phyloP scores from a whole-genome alignment of 2,329 filamentous ascomycete species.

The Chaetomium sp. region DNA sequence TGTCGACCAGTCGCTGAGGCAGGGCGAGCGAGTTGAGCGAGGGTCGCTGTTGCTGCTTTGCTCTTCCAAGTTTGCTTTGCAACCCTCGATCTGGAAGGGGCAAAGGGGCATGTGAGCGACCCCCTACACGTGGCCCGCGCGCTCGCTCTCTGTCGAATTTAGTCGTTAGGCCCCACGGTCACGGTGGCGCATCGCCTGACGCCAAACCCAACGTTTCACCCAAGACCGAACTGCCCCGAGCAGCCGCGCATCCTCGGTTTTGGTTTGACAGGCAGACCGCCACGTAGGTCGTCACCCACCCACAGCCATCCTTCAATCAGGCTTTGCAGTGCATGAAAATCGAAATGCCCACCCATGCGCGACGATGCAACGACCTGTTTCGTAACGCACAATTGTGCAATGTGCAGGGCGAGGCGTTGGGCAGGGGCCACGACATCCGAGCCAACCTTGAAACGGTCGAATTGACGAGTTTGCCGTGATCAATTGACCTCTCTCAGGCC shows the following conservation, averaged over 20 bases:
- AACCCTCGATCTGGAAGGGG: conserved; percentile 13
- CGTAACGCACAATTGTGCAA: conserved; percentile 14
- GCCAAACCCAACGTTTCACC: conserved; percentile 27
- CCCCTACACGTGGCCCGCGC: conserved; percentile 26
- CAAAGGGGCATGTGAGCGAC: conserved; percentile 24
- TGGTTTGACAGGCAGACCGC: conserved; percentile 18
- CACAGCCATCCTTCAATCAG: conserved; percentile 17
- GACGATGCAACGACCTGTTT: not conserved
- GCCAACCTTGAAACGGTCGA: not conserved
- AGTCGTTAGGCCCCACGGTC: conserved; percentile 12
- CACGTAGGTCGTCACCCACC: conserved; percentile 22
- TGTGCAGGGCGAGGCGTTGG: conserved; percentile 7
- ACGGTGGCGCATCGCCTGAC: conserved; percentile 11
- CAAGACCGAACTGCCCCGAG: conserved; percentile 11
- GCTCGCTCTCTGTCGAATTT: conserved; percentile 3
- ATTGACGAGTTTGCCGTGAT: not conserved
- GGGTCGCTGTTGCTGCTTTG: no score
- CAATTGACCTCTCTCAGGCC: conserved; percentile 8
- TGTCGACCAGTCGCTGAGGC: conserved; percentile 20
- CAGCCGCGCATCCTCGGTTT: conserved; percentile 12
- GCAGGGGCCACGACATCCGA: conserved; percentile 7
- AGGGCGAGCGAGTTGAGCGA: conserved; percentile 21
- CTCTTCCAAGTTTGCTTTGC: no score
- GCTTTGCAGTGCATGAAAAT: conserved; percentile 3
- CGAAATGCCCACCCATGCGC: not conserved